phyloP scores from a whole-genome alignment of 352 stramenopile species.

The Pythium vanterpoolii region DNA sequence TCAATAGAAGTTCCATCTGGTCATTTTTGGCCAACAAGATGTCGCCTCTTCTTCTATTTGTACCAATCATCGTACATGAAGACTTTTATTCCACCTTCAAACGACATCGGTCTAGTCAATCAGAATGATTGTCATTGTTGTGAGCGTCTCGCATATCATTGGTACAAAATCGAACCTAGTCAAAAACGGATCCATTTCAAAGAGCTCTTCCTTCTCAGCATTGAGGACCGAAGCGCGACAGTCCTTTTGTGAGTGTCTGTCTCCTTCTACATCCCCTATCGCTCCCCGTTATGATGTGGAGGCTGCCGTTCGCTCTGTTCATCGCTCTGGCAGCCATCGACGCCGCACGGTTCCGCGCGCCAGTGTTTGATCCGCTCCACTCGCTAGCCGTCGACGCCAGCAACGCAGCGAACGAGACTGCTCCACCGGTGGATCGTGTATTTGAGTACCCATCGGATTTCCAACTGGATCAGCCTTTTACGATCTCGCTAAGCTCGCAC shows the following conservation, averaged over 20 bases:
- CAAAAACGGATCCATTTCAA: conserved; percentile 1
- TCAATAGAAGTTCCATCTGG: background rate
- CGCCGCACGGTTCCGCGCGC: background rate
- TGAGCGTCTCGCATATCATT: background rate
- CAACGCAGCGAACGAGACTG: background rate
- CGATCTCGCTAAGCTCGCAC: conserved; percentile 15
- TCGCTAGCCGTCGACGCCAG: too few relatives aligned
- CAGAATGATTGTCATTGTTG: conserved; percentile 19
- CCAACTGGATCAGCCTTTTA: conserved; percentile 27
- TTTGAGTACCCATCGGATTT: conserved; percentile 28
- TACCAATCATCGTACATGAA: conserved; percentile 19
- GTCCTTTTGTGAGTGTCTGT: background rate
- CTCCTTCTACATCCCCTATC: background rate
- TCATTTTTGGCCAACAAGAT: background rate
- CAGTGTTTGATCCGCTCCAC: conserved; percentile 8
- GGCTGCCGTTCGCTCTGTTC: background rate
- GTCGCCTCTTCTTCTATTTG: conserved; percentile 8
- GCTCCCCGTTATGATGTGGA: background rate
- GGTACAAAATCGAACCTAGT: conserved; percentile 2
- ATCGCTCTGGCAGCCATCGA: background rate
- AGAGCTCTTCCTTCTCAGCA: conserved; percentile 8
- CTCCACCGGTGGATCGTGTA: conserved; percentile 17
- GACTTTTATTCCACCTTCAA: conserved; percentile 5
- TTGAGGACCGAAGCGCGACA: background rate
- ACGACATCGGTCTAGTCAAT: background rate